These are phyloP conservation scores for Kodamaea nitidulidarum DNA, from an alignment of 805 yeast species.

Conservation along the genomic window DNA sequence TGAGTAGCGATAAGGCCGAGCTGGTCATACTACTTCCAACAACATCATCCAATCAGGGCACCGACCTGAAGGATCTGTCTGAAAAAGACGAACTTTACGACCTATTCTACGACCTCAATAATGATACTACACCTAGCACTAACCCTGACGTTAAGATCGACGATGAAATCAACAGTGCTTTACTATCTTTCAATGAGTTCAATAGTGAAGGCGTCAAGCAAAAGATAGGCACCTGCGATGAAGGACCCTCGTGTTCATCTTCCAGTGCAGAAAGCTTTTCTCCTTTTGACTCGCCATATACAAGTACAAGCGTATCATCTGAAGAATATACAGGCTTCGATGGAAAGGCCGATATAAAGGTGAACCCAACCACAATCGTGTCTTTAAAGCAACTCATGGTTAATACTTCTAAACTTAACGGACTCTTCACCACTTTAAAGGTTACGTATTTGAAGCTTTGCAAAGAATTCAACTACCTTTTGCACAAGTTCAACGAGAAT, in stretches of 20 bases:
- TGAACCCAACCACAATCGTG: slow-evolving; percentile 10
- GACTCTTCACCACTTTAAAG: slow-evolving; percentile 31
- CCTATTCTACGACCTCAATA: slow-evolving; percentile 8
- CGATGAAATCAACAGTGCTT: slow-evolving; percentile 15
- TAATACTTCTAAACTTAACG: slow-evolving; percentile 21
- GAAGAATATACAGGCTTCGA: slow-evolving; percentile 7
- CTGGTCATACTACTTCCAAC: neutral
- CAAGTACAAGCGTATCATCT: slow-evolving; percentile 10
- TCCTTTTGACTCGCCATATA: slow-evolving; percentile 15
- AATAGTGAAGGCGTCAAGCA: neutral
- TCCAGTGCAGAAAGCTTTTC: slow-evolving; percentile 12
- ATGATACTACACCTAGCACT: slow-evolving; percentile 1
- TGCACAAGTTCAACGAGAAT: slow-evolving; percentile 34
- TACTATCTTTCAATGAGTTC: slow-evolving; percentile 2
- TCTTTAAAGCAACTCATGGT: slow-evolving; percentile 15
- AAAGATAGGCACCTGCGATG: neutral
- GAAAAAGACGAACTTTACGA: slow-evolving; percentile 6
- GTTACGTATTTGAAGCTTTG: slow-evolving; percentile 35
- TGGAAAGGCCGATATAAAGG: neutral
- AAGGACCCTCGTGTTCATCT: slow-evolving; percentile 1
- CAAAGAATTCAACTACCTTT: slow-evolving; percentile 34
- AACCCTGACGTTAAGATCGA: slow-evolving; percentile 7
- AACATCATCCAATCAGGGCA: neutral
- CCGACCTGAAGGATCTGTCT: neutral
- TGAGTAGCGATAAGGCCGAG: neutral